These are phyloP conservation scores for Westerdykella aurantiaca DNA, from an alignment of 2,329 filamentous ascomycete species.

Conservation along the genomic window DNA sequence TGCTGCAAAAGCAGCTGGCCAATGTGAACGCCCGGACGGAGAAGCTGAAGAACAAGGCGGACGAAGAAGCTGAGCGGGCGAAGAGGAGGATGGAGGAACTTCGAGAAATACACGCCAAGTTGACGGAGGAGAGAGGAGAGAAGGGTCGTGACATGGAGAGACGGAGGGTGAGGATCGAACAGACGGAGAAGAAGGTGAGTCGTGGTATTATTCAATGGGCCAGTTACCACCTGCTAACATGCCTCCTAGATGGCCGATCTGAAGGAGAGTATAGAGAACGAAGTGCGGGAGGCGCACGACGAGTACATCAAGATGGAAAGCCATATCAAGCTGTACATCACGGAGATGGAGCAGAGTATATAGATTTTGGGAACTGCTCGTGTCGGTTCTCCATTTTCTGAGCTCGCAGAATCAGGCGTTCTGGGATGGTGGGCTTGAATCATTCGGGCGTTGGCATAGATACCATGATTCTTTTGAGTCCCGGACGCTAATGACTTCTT, in stretches of 20 bases:
- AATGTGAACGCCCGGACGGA: conserved; percentile 86
- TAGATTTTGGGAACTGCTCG: conserved; percentile 2
- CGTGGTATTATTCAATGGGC: conserved; percentile 9
- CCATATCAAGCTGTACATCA: conserved; percentile 96
- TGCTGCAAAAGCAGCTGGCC: conserved; percentile 75
- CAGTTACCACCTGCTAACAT: conserved; percentile 1
- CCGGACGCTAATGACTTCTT: too few relatives aligned
- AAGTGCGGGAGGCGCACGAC: conserved; percentile 83
- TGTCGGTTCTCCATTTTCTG: too few relatives aligned
- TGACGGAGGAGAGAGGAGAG: conserved; percentile 78
- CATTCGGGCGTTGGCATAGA: too few relatives aligned
- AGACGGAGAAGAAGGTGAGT: conserved; percentile 91
- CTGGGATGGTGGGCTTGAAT: too few relatives aligned
- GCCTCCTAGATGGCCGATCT: conserved; percentile 79
- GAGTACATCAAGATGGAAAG: conserved; percentile 97
- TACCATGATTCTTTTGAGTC: too few relatives aligned
- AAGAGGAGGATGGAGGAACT: conserved; percentile 89
- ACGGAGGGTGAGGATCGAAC: conserved; percentile 86
- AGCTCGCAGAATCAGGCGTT: too few relatives aligned
- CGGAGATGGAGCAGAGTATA: conserved; percentile 88
- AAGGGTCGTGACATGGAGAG: conserved; percentile 91
- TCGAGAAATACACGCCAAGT: conserved; percentile 67
- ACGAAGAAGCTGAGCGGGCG: conserved; percentile 73
- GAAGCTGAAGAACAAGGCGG: conserved; percentile 71
- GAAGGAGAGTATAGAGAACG: conserved; percentile 94